phyloP scores from a whole-genome alignment of 495 filamentous ascomycete species.

The Lophiostoma macrostomum region DNA sequence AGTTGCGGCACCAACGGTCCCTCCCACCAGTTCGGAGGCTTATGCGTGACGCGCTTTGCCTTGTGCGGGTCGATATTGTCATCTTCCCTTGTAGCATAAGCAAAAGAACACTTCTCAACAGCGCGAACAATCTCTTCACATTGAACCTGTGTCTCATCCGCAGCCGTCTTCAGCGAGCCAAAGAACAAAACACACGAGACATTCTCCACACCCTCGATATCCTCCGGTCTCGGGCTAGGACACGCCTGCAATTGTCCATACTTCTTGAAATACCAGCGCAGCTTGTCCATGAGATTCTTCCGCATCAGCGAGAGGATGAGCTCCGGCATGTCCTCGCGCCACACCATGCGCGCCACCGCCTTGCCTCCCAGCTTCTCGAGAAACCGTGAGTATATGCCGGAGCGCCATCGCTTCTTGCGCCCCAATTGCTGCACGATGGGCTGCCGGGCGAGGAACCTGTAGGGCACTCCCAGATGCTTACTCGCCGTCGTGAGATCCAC shows the following conservation, averaged over 20 bases:
- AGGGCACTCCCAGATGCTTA: constrained; percentile 11
- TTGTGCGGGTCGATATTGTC: constrained; percentile 13
- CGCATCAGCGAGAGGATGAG: constrained; percentile 57
- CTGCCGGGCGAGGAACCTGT: constrained; percentile 4
- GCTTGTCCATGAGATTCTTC: constrained; percentile 36
- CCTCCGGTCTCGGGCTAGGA: constrained; percentile 27
- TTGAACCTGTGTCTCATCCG: constrained; percentile 17
- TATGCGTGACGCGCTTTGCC: neutral
- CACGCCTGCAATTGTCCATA: constrained; percentile 1
- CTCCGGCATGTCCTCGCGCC: constrained; percentile 67
- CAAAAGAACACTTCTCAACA: neutral
- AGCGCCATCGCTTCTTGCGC: constrained; percentile 20
- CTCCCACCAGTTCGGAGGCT: constrained; percentile 7
- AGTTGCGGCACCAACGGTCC: constrained; percentile 20
- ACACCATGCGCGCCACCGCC: constrained; percentile 46
- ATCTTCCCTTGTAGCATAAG: neutral
- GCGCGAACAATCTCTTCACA: neutral
- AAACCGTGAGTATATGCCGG: constrained; percentile 40
- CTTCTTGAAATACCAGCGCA: constrained; percentile 21
- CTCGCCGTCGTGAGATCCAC: constrained; percentile 12
- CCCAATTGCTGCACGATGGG: constrained; percentile 3
- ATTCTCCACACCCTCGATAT: constrained; percentile 38
- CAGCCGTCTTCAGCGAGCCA: constrained; percentile 8
- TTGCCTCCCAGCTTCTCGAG: constrained; percentile 41
- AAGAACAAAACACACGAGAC: constrained; percentile 31